Percentiles rank a stretch among this genome's conserved stretches.
Conservation (phyloP, 2,329 filamentous ascomycete genomes). For the Fusarium siculi region DNA sequence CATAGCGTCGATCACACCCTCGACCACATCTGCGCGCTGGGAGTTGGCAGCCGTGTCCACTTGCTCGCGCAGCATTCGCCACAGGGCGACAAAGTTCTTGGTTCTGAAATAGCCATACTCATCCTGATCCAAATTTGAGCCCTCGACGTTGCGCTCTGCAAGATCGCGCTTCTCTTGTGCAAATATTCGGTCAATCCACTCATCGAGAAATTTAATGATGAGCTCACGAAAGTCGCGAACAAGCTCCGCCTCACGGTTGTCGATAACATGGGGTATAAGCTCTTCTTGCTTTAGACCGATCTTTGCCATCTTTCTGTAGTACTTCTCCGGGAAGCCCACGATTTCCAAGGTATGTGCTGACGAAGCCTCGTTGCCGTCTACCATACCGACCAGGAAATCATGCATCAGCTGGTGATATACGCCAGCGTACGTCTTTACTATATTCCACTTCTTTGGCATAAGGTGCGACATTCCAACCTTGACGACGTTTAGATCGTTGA, state of each 20-base stretch:
- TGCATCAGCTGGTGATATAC: slow-evolving; percentile 97
- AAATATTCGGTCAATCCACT: slow-evolving; percentile 97
- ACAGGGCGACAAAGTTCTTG: slow-evolving; percentile 91
- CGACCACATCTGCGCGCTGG: slow-evolving; percentile 87
- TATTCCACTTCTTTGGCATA: slow-evolving; percentile 97
- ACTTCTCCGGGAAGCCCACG: slow-evolving; percentile 94
- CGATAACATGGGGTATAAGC: slow-evolving; percentile 86
- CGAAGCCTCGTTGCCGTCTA: slow-evolving; percentile 86
- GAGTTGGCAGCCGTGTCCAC: slow-evolving; percentile 86
- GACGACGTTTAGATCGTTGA: slow-evolving; percentile 96
- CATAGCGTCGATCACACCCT: slow-evolving; percentile 97
- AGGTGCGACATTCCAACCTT: slow-evolving; percentile 90
- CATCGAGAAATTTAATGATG: slow-evolving; percentile 94
- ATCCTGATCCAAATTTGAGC: slow-evolving; percentile 82
- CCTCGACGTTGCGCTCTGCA: slow-evolving; percentile 77
- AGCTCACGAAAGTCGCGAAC: slow-evolving; percentile 94
- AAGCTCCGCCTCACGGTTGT: slow-evolving; percentile 88
- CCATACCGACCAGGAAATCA: slow-evolving; percentile 84
- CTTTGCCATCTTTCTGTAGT: slow-evolving; percentile 95
- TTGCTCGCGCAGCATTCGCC: slow-evolving; percentile 97
- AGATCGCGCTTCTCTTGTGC: slow-evolving; percentile 85
- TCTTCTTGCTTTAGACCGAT: slow-evolving; percentile 82
- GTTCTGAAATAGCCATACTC: slow-evolving; percentile 92
- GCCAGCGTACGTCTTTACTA: slow-evolving; percentile 87
- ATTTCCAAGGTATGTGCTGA: slow-evolving; percentile 91